phyloP scores from a whole-genome alignment of 2,329 filamentous ascomycete species.

The Fusarium sp. region DNA sequence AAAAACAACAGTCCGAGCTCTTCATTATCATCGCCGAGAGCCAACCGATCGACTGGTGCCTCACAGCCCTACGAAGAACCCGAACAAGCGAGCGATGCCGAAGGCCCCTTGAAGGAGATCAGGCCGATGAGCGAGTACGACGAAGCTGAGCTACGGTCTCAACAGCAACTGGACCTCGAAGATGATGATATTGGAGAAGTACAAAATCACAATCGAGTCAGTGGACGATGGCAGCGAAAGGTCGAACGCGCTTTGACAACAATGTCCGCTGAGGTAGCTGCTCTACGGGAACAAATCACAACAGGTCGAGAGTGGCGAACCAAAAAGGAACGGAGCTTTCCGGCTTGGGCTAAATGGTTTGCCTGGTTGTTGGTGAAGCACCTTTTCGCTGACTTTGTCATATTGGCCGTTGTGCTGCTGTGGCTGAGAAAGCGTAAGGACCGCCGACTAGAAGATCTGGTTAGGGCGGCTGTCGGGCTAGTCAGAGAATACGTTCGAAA shows the following conservation, averaged over 20 bases:
- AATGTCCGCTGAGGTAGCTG: constrained; percentile 92
- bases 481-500: constrained; percentile 70
- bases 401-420: constrained; percentile 74
- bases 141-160: constrained; percentile 70
- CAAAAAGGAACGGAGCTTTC: constrained; percentile 72
- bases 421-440: constrained; percentile 82
- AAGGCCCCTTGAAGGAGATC: constrained; percentile 75
- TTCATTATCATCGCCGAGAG: constrained; percentile 68
- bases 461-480: constrained; percentile 72
- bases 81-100: constrained; percentile 62
- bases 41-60: constrained; percentile 51
- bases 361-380: constrained; percentile 80
- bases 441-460: constrained; percentile 78
- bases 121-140: constrained; percentile 90
- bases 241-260: constrained; percentile 89
- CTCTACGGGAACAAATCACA: constrained; percentile 90
- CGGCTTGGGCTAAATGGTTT: constrained; percentile 78
- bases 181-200: constrained; percentile 60
- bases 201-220: constrained; percentile 48
- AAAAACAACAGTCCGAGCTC: constrained; percentile 83
- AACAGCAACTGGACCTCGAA: constrained; percentile 61
- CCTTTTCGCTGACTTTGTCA: constrained; percentile 76
- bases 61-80: constrained; percentile 62
- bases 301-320: constrained; percentile 78
- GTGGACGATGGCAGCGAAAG: constrained; percentile 79